phyloP scores from a whole-genome alignment of 202 grass and related monocot species.

The Setaria italica region DNA sequence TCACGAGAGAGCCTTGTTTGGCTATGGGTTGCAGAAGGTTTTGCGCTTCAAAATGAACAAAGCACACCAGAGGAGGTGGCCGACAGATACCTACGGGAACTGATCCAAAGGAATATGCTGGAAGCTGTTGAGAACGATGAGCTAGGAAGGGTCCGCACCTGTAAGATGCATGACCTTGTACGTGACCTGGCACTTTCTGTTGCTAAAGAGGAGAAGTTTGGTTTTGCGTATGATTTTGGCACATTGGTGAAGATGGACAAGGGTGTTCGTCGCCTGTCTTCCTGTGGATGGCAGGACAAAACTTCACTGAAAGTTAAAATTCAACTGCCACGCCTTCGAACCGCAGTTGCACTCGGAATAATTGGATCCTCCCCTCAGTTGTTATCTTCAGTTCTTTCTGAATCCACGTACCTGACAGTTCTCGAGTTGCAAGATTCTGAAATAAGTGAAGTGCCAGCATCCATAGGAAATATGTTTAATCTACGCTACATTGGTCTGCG shows the following conservation, averaged over 20 bases:
- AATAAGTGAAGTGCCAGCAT: conserved; percentile 36
- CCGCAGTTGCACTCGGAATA: conserved; percentile 18
- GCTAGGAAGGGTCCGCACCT: conserved; percentile 42
- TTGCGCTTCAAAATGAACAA: conserved; percentile 6
- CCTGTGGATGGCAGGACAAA: conserved; percentile 19
- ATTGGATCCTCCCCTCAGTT: background rate
- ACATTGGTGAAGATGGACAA: background rate
- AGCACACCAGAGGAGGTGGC: conserved; percentile 59
- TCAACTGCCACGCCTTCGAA: conserved; percentile 40
- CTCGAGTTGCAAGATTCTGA: conserved; percentile 38
- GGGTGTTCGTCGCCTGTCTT: conserved; percentile 49
- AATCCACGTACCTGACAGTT: conserved; percentile 54
- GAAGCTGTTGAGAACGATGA: conserved; percentile 43
- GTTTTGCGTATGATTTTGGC: background rate
- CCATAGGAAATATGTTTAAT: conserved; percentile 38
- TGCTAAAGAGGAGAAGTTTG: conserved; percentile 52
- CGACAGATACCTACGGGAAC: conserved; percentile 46
- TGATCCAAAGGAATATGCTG: conserved; percentile 60
- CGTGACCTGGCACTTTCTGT: conserved; percentile 44
- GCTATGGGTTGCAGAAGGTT: conserved; percentile 68
- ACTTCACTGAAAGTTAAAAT: background rate
- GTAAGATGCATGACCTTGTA: conserved; percentile 62
- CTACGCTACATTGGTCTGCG: conserved; percentile 50
- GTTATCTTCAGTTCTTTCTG: conserved; percentile 27
- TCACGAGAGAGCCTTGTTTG: conserved; percentile 47